Conservation (phyloP, 176 grass and related monocot genomes). For the Carex littledalei region DNA sequence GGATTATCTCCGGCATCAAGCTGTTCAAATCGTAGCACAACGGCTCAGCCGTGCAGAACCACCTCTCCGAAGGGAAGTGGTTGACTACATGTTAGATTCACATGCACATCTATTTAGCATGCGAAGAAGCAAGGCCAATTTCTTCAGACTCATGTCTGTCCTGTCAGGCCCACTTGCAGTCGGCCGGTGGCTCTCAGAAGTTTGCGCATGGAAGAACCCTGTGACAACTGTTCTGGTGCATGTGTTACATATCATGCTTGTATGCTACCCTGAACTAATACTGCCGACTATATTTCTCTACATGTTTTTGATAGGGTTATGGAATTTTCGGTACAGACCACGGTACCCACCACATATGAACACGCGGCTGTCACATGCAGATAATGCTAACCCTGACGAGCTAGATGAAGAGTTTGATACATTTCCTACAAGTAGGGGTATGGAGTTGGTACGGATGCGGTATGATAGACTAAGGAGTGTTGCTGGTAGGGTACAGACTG, state of each 20-base stretch:
- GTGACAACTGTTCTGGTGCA: slow-evolving; percentile 71
- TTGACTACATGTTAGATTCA: slow-evolving; percentile 86
- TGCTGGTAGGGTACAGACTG: slow-evolving; percentile 78
- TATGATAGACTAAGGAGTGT: slow-evolving; percentile 76
- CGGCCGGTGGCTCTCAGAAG: slow-evolving; percentile 59
- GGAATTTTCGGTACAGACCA: slow-evolving; percentile 71
- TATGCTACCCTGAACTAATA: slow-evolving; percentile 84
- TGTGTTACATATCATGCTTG: slow-evolving; percentile 69
- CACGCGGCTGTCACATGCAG: slow-evolving; percentile 64
- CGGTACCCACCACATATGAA: slow-evolving; percentile 76
- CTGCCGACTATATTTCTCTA: slow-evolving; percentile 80
- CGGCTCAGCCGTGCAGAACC: slow-evolving; percentile 82
- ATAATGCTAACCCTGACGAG: slow-evolving; percentile 55
- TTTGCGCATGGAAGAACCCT: slow-evolving; percentile 86
- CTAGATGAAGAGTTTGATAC: slow-evolving; percentile 96
- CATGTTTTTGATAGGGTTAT: slow-evolving; percentile 84
- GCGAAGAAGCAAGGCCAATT: slow-evolving; percentile 96
- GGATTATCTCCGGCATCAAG: slow-evolving; percentile 62
- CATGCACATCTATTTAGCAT: slow-evolving; percentile 84
- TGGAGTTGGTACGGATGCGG: slow-evolving; percentile 53
- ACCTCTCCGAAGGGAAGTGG: slow-evolving; percentile 74
- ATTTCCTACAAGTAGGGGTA: slow-evolving; percentile 54
- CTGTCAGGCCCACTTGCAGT: slow-evolving; percentile 61
- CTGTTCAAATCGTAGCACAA: slow-evolving; percentile 49
- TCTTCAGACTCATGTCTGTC: slow-evolving; percentile 87